Evolutionary conservation across 2,329 filamentous ascomycete genomes (phyloP).

Genomic region (Stagonosporopsis tanaceti): DNA sequence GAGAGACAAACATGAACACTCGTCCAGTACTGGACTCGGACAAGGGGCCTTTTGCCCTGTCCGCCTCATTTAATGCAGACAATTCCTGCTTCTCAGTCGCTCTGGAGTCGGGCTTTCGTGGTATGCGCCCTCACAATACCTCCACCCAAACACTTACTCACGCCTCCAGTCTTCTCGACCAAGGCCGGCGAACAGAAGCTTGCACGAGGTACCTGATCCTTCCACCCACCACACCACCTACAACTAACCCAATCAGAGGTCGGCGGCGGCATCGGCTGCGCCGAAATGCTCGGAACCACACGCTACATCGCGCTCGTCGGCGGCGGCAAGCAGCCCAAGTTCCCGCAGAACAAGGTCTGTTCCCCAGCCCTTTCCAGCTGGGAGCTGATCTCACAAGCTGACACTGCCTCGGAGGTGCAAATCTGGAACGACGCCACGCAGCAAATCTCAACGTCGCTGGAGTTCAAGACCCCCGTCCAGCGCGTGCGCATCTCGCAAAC

Average conservation of each 20-base stretch:
- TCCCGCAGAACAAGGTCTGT: constrained; percentile 80
- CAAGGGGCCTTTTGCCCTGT: constrained; percentile 77
- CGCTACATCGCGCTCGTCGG: constrained; percentile 91
- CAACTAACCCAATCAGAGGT: constrained; percentile 38
- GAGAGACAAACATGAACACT: constrained; percentile 75
- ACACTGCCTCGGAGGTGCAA: constrained; percentile 65
- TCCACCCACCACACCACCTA: not conserved
- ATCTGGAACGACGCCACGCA: constrained; percentile 91
- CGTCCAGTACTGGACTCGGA: constrained; percentile 83
- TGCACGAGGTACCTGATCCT: constrained; percentile 37
- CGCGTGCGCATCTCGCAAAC: constrained; percentile 79
- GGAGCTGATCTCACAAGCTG: constrained; percentile 36
- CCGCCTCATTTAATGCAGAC: constrained; percentile 85
- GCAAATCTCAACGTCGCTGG: constrained; percentile 76
- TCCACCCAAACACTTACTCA: constrained; percentile 21
- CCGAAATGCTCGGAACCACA: constrained; percentile 85
- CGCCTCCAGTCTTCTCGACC: constrained; percentile 40
- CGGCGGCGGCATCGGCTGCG: constrained; percentile 76
- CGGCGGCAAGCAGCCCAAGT: constrained; percentile 84
- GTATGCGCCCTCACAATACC: constrained; percentile 61
- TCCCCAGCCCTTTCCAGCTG: constrained; percentile 34
- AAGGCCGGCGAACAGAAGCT: constrained; percentile 40
- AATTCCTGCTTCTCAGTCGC: constrained; percentile 87
- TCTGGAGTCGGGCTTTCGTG: constrained; percentile 83
- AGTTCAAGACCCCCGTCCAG: constrained; percentile 80